These are phyloP conservation scores for Warburgia ugandensis DNA, from an alignment of 164 flowering plant genomes.

Conservation along the genomic window DNA sequence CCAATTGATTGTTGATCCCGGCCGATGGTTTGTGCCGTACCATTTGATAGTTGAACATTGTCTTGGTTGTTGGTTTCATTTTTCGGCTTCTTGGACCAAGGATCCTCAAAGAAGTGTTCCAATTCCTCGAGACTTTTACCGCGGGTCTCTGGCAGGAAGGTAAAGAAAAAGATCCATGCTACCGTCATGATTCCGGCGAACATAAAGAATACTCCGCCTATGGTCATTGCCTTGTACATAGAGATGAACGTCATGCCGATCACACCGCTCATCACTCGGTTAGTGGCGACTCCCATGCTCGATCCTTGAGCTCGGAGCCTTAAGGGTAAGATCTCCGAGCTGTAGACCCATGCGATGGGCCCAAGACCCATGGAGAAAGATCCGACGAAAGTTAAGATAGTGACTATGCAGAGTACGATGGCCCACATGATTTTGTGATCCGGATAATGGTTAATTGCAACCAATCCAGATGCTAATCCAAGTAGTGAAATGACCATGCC, in stretches of 20 bases:
- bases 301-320: constrained; percentile 52
- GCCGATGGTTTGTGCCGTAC: no score
- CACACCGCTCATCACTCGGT: constrained; percentile 47
- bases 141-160: constrained; percentile 53
- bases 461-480: constrained; percentile 29
- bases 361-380: constrained; percentile 65
- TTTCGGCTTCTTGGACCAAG: no score
- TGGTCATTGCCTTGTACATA: constrained; percentile 38
- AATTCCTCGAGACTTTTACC: constrained; percentile 61
- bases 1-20: no score
- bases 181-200: constrained; percentile 32
- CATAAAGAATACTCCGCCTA: constrained; percentile 53
- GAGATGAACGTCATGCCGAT: constrained; percentile 51
- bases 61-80: no score
- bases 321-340: constrained; percentile 65
- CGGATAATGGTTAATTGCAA: constrained; percentile 30
- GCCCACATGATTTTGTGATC: constrained; percentile 39
- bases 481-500: constrained; percentile 51
- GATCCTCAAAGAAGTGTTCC: constrained; percentile 29
- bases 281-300: constrained; percentile 48
- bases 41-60: no score
- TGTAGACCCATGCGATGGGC: constrained; percentile 80
- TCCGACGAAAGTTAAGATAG: constrained; percentile 36
- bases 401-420: constrained; percentile 26
- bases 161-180: constrained; percentile 50